Percentiles rank a stretch among this genome's conserved stretches.
phyloP scores from a whole-genome alignment of 2,329 filamentous ascomycete species.

The Alternaria ethzedia region DNA sequence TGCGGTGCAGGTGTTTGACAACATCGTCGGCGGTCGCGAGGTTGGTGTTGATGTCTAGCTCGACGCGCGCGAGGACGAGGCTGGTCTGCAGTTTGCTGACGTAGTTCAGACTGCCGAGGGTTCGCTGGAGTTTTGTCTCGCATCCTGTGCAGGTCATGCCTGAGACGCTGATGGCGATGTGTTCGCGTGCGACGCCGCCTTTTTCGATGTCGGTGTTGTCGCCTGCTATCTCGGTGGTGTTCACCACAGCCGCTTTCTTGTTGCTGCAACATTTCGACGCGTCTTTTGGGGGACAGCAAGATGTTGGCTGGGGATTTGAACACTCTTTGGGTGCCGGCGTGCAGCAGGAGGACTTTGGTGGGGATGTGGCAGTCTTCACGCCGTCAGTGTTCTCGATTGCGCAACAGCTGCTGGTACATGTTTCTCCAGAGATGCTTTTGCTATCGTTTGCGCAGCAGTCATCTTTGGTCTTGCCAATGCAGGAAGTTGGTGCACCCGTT shows the following conservation, averaged over 20 bases:
- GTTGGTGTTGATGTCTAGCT: slow-evolving; percentile 64
- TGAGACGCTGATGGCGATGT: slow-evolving; percentile 66
- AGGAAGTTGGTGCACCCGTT: not conserved
- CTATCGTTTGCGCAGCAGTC: not conserved
- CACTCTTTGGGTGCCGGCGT: not conserved
- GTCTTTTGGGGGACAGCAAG: not conserved
- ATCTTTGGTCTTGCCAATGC: not conserved
- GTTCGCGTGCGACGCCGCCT: slow-evolving; percentile 51
- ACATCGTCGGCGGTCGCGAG: slow-evolving; percentile 44
- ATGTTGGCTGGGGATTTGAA: not conserved
- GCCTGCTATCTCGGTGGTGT: not conserved
- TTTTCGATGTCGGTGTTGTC: slow-evolving; percentile 26
- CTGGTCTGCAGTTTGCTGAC: slow-evolving; percentile 67
- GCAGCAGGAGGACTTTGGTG: not conserved
- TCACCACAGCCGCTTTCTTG: not conserved
- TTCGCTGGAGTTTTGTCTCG: slow-evolving; percentile 66
- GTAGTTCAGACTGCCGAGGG: slow-evolving; percentile 56
- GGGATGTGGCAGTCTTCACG: not conserved
- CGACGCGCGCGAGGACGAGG: slow-evolving; percentile 68
- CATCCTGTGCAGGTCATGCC: slow-evolving; percentile 80
- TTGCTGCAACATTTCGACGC: not conserved
- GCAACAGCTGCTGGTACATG: slow-evolving; percentile 4
- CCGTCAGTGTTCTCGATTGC: not conserved
- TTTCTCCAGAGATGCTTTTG: not conserved
- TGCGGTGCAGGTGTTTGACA: slow-evolving; percentile 60